Evolutionary conservation across 768 basidiomycete genomes (phyloP), one percentile per base, ranked within the genome.

Genomic region (Pholiota conissans): DNA sequence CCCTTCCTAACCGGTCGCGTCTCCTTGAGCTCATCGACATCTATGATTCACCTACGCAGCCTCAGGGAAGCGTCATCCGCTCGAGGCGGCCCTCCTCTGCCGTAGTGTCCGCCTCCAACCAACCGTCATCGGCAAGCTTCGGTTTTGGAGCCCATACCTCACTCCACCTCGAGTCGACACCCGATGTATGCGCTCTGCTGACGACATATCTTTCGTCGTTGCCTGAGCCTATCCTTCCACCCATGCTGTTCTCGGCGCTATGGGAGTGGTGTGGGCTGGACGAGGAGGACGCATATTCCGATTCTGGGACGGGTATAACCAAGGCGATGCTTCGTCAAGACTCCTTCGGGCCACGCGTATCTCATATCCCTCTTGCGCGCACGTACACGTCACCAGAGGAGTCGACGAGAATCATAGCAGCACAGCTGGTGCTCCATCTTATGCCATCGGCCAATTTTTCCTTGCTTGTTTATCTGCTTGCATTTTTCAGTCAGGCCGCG

Each of bases 371-470:
- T 48, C 50, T 58, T 14, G 61, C 55, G 52, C 64, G 55, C 59
- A 67, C 53, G 22, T 56, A 59, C 56, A 63, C 64, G 48, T 61
- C 49, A 56, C 56, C 52, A 40, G n/a, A 52, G 39, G 60, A 69
- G 51, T 24, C 63, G 14, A 56, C 61, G 8, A 61, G 65, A 10
- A 70, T 76, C 34, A 62, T 56, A 6, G 63, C 72, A 29, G 73
- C 73, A 0, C 74, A 73, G 52, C 66, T 74, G 11, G 62, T 79
- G 24, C 64, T 80, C 18, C 75, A 73, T n/a, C 70, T 81, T 5
- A 70, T 81, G 5, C 79, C 79, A 7, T 69, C 74, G 3, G 71
- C 79, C 5, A 73, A 78, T 37, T 74, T 78, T 56, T 75, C 73
- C 0, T 62, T 79, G 3, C 58, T 81, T 16, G 69, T 79, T n/a